Evolutionary conservation across 2,329 filamentous ascomycete species (phyloP), one percentile per base, ranked within the genome.

Genomic region (Pseudogymnoascus sp.): DNA sequence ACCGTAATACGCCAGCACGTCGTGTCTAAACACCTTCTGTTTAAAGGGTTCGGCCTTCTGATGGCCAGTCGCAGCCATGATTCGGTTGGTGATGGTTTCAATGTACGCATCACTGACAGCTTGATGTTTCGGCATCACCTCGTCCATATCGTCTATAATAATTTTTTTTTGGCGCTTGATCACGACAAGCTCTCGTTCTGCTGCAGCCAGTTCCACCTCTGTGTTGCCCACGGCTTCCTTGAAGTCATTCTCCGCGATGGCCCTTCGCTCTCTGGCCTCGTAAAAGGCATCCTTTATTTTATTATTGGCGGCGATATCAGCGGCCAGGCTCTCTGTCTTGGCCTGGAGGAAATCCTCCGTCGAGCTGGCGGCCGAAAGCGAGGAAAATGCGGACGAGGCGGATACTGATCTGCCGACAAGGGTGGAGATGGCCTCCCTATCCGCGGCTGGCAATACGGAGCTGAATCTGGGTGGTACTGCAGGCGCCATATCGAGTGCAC

Each of bases 151-250:
- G 26, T 26, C 26, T 26, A 35, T 14, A 14, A 35, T 35, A 1
- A 35, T 35, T 33, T 65, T 65, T 26, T 65, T 60, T 56, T 65
- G 63, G 12, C 63, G 61, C 31, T 62, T 65, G 16, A 65, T 19
- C 38, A 24, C 53, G 12, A 35, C 22, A 26, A 65, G 40, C 53
- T 65, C 61, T 63, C 56, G 8, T 33, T 62, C 59, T 24, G 40
- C 59, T 31, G 40, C 31, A 28, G 28, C 11, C 19, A 59, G 24
- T 14, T 62, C 59, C 28, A 14, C 26, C n/a, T 62, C 14, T 19
- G 61, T 35, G 4, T 56, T 46, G 31, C 31, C 26, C 26, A 62
- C 24, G 3, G 59, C 41, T 14, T 62, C 60, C 19, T 59, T 37
- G 19, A 41, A 59, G 16, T 59, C 37, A 53, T 41, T 38, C 41